These are phyloP conservation scores for Acacia acuminata DNA, from an alignment of 306 rosid species.

Conservation along the genomic window DNA sequence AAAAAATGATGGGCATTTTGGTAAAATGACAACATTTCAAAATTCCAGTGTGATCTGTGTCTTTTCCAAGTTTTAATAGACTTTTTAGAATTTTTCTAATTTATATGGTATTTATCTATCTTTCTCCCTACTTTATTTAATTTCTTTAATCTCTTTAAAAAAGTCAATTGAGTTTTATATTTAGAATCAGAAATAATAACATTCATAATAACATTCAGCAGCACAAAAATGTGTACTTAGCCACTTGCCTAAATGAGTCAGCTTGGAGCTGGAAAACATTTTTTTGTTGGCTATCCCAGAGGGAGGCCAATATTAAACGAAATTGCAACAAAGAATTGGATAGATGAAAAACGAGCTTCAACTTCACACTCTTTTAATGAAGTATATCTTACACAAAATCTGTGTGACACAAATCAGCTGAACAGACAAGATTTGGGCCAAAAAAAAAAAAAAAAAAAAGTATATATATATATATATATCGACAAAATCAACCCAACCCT, in stretches of 20 bases:
- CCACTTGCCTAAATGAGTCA: too few relatives aligned
- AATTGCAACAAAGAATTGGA: neutral
- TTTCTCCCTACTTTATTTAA: too few relatives aligned
- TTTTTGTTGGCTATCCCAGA: neutral
- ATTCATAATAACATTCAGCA: too few relatives aligned
- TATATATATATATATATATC: neutral
- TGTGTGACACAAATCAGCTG: neutral
- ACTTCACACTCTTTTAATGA: neutral
- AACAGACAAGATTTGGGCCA: constrained; percentile 25
- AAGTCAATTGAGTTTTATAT: rapidly evolving
- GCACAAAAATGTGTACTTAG: too few relatives aligned
- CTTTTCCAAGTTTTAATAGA: too few relatives aligned
- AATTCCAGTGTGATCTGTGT: too few relatives aligned
- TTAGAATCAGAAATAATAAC: too few relatives aligned
- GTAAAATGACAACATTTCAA: too few relatives aligned
- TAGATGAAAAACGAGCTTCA: neutral
- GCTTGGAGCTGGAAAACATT: neutral
- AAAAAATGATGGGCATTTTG: too few relatives aligned
- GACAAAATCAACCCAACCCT: constrained; percentile 33
- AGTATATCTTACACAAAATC: constrained; percentile 1
- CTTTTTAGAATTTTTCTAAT: too few relatives aligned
- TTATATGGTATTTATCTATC: too few relatives aligned
- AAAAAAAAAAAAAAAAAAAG: neutral
- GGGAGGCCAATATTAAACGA: neutral
- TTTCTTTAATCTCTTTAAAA: too few relatives aligned